Percentiles rank a stretch among this genome's conserved stretches.
These are phyloP conservation scores for Tylopilus vinaceipallidus DNA, from an alignment of 768 basidiomycete genomes.

Conservation along the genomic window DNA sequence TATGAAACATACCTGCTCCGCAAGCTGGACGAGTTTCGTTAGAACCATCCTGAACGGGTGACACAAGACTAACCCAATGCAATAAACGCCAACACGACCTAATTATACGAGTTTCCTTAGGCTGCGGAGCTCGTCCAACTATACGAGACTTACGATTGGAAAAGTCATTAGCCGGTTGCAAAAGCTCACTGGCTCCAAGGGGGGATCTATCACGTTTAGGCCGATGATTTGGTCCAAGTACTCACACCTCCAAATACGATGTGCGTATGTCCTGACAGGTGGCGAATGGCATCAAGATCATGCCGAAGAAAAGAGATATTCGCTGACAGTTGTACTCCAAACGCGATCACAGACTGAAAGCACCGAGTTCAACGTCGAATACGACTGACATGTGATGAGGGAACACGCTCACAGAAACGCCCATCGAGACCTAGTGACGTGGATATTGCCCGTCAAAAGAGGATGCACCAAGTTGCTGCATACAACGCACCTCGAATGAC, in stretches of 20 bases:
- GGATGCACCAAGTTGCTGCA: neutral
- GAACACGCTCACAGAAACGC: constrained; percentile 25
- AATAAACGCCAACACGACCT: constrained; percentile 29
- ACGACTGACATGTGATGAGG: neutral
- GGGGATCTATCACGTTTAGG: no score
- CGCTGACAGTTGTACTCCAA: constrained; percentile 35
- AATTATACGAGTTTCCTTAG: neutral
- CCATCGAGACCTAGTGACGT: constrained; percentile 35
- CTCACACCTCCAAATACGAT: constrained; percentile 39
- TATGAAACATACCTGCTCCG: constrained; percentile 24
- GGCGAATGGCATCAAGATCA: constrained; percentile 4
- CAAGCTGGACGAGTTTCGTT: constrained; percentile 18
- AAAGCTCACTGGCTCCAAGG: constrained; percentile 29
- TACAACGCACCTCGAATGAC: constrained; percentile 26
- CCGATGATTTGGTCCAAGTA: no score
- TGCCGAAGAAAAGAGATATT: neutral
- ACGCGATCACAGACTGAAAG: constrained; percentile 33
- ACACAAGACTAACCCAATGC: constrained; percentile 23
- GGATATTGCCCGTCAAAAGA: neutral
- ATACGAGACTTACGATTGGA: constrained; percentile 29
- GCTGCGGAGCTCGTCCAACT: neutral
- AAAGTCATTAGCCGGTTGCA: constrained; percentile 29
- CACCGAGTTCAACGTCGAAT: neutral
- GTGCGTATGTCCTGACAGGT: constrained; percentile 33
- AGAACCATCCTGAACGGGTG: neutral